Percentiles rank a stretch among this genome's conserved stretches.
Evolutionary conservation across 805 yeast species (phyloP).

Genomic region (Ogataea pignaliae): DNA sequence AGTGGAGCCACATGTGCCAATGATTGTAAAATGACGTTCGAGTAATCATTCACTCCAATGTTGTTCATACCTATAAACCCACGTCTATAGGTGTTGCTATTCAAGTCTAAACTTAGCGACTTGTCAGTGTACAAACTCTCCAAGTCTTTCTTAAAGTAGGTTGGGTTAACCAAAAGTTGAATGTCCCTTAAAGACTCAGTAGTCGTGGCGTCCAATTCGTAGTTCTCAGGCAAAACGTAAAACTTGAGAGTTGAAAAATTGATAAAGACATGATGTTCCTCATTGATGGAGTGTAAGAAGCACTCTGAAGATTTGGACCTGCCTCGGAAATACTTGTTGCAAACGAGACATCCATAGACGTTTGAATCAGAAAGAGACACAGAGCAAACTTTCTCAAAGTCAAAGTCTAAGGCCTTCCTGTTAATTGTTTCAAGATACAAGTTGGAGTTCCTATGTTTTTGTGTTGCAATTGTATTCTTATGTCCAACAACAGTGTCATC

Average conservation of each 20-base stretch:
- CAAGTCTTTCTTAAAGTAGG: conserved; percentile 35
- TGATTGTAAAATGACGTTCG: conserved; percentile 53
- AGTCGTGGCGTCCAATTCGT: conserved; percentile 32
- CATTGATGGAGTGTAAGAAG: conserved; percentile 59
- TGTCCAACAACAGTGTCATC: conserved; percentile 1
- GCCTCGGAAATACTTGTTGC: conserved; percentile 74
- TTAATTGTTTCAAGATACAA: conserved; percentile 40
- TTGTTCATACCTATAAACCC: conserved; percentile 68
- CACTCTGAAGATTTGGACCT: conserved; percentile 62
- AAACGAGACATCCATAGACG: conserved; percentile 66
- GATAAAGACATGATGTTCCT: conserved; percentile 59
- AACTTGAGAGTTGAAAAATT: conserved; percentile 46
- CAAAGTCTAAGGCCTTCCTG: conserved; percentile 54
- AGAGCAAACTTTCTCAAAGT: conserved; percentile 61
- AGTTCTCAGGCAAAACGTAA: conserved; percentile 62
- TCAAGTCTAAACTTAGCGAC: conserved; percentile 35
- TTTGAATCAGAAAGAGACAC: conserved; percentile 56
- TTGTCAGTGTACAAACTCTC: conserved; percentile 22
- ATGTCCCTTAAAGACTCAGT: conserved; percentile 46
- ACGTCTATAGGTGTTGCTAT: conserved; percentile 43
- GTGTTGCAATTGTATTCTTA: neutral
- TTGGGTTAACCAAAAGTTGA: conserved; percentile 48
- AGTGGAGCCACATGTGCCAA: conserved; percentile 50
- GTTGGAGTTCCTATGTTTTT: conserved; percentile 5
- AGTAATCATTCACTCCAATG: conserved; percentile 45